Conservation (phyloP, 805 yeast genomes). For the Kluyveromyces aestuarii region DNA sequence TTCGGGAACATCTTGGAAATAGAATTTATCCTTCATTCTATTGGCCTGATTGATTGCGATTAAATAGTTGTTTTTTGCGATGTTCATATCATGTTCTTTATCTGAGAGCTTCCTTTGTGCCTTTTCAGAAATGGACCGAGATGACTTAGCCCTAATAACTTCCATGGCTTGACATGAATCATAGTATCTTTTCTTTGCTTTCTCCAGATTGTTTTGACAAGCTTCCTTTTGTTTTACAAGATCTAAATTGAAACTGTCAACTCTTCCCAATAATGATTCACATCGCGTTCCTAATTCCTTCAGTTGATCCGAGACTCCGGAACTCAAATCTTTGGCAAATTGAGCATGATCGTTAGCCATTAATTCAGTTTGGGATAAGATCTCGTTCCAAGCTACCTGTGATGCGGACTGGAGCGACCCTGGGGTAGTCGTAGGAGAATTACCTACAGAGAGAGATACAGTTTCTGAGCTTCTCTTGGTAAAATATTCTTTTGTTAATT, state of each 20-base stretch:
- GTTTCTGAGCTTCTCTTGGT: constrained; percentile 65
- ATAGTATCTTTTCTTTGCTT: constrained; percentile 66
- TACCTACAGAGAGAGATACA: constrained; percentile 76
- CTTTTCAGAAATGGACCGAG: constrained; percentile 47
- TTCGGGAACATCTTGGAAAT: constrained; percentile 89
- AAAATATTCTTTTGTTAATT: constrained; percentile 58
- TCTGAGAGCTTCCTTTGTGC: constrained; percentile 42
- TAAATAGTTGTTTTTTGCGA: constrained; percentile 75
- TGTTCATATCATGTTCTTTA: constrained; percentile 73
- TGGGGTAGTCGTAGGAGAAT: constrained; percentile 82
- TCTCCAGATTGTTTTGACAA: constrained; percentile 25
- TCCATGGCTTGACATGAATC: constrained; percentile 74
- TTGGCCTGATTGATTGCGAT: constrained; percentile 78
- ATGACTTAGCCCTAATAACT: constrained; percentile 62
- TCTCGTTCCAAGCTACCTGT: constrained; percentile 83
- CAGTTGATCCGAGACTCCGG: constrained; percentile 55
- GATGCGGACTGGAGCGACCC: constrained; percentile 89
- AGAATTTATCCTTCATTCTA: constrained; percentile 85
- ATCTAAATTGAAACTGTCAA: constrained; percentile 52
- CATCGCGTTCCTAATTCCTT: constrained; percentile 43
- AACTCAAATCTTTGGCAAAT: constrained; percentile 50
- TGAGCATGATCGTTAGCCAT: constrained; percentile 58
- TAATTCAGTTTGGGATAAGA: constrained; percentile 73
- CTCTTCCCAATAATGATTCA: constrained; percentile 44
- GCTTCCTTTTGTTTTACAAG: constrained; percentile 35